Evolutionary conservation across 495 filamentous ascomycete genomes (phyloP).

Genomic region (Hypoxylon trugodes): DNA sequence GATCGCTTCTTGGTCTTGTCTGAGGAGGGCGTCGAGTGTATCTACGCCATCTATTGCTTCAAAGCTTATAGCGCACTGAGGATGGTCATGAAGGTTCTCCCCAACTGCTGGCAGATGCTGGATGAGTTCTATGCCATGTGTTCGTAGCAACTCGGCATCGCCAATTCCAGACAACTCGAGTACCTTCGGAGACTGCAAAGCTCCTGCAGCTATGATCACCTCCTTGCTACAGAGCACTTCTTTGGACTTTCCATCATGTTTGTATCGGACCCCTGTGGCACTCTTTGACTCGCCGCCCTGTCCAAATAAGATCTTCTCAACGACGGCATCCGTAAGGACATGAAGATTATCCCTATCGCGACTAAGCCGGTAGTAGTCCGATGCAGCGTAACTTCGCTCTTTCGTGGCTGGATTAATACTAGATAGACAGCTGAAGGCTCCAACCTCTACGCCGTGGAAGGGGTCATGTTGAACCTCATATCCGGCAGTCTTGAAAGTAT

Average conservation of each 20-base stretch:
- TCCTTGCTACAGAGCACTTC: conserved; percentile 55
- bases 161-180: conserved; percentile 66
- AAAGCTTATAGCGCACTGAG: conserved; percentile 38
- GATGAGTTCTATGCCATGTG: conserved; percentile 52
- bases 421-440: conserved; percentile 13
- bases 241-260: conserved; percentile 37
- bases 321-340: conserved; percentile 49
- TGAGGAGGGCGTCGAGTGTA: conserved; percentile 5
- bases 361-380: conserved; percentile 43
- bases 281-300: conserved; percentile 35
- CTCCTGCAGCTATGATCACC: conserved; percentile 64
- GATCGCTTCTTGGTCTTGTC: conserved; percentile 9
- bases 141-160: conserved; percentile 50
- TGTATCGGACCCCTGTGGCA: conserved; percentile 53
- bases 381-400: conserved; percentile 40
- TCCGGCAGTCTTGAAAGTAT: conserved; percentile 34
- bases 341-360: conserved; percentile 49
- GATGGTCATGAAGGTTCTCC: conserved; percentile 65
- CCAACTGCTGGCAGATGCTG: conserved; percentile 63
- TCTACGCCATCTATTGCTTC: conserved; percentile 23
- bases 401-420: conserved; percentile 48
- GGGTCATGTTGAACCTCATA: conserved; percentile 22
- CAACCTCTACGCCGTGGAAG: conserved; percentile 7
- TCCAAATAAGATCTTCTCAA: conserved; percentile 55
- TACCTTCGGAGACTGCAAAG: conserved; percentile 64